A percentile compares a stretch with the other conserved stretches of the same genome.
These are phyloP conservation scores for Harrya chromipes DNA, from an alignment of 768 basidiomycete genomes.

Conservation along the genomic window DNA sequence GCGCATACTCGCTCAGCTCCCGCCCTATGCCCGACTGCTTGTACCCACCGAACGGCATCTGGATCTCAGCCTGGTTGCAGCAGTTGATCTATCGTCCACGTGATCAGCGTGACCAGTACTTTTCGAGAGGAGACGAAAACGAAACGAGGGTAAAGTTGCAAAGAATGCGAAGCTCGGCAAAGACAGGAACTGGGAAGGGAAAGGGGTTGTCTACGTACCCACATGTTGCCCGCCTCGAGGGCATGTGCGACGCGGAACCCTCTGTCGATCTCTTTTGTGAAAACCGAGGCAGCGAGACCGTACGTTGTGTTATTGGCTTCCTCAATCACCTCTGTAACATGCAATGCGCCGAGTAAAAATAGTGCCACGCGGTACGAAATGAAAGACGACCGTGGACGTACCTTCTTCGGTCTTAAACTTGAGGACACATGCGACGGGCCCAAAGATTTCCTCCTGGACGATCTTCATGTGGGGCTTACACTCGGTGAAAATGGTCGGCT, in stretches of 20 bases:
- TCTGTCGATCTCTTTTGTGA: conserved; percentile 73
- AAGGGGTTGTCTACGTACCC: conserved; percentile 37
- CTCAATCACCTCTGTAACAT: conserved; percentile 38
- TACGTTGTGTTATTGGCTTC: conserved; percentile 86
- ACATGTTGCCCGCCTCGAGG: conserved; percentile 79
- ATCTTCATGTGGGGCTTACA: conserved; percentile 69
- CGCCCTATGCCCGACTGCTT: conserved; percentile 85
- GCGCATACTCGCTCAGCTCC: conserved; percentile 76
- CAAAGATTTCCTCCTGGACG: conserved; percentile 74
- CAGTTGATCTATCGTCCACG: conserved; percentile 18
- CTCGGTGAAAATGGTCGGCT: conserved; percentile 74
- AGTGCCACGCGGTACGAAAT: too few species aligned
- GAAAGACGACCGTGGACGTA: neutral
- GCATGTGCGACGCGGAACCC: conserved; percentile 70
- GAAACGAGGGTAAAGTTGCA: too few species aligned
- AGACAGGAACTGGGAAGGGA: too few species aligned
- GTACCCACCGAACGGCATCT: conserved; percentile 81
- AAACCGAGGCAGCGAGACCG: conserved; percentile 86
- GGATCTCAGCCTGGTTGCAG: conserved; percentile 24
- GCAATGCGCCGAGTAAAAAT: too few species aligned
- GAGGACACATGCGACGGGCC: conserved; percentile 73
- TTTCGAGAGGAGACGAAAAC: too few species aligned
- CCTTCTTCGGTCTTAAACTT: conserved; percentile 72
- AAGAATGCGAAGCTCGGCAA: too few species aligned
- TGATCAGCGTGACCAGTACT: too few species aligned